Base-by-base conservation (phyloP, 116 monocot species). In the Papilionanthe hybrid region DNA sequence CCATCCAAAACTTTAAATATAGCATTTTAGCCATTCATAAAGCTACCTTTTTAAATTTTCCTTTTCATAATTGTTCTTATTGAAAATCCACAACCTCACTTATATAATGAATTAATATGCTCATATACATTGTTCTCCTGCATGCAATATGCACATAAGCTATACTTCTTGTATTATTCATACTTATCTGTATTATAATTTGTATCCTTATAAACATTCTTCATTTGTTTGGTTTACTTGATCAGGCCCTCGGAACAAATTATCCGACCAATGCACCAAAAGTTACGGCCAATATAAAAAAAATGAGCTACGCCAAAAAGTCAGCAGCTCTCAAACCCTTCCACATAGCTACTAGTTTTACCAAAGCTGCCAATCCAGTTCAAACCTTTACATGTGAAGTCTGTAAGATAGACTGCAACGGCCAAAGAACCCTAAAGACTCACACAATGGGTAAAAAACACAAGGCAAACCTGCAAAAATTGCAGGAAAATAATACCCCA, bases 371-470 rank as follows among this genome's bases (percentile, higher is more conserved):
- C 12, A 30, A 72, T 18, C 19, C 81, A 63, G 80, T 75, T 10
- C 79, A 84, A 78, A 79, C 87, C 12, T 41, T 85, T 3, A 79
- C 75, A 57, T 90, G 87, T 65, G 90, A 90, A 12, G 72, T 90
- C 27, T 90, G 90, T 55, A 87, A 90, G 72, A 50, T 85, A 45
- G 28, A 78, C n/a, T 90, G 87, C 32, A 87, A 87, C 78, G 82
- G 79, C 28, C 77, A 75, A n/a, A 83, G 87, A 55, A 75, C 81
- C 32, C 55, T 84, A 53, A 81, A 78, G 45, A 81, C 45, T 69
- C 89, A 90, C 77, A 87, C 71, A 48, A 12, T 76, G 29, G 89
- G 89, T 2, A 87, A 78, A 47, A 90, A 87, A 43, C 89, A 90
- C 75, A 78, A 48, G 19, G 81, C 30, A 63, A 90, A 85, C 3